phyloP scores from a whole-genome alignment of 345 rosid genomes.

The Ailanthus altissimus region DNA sequence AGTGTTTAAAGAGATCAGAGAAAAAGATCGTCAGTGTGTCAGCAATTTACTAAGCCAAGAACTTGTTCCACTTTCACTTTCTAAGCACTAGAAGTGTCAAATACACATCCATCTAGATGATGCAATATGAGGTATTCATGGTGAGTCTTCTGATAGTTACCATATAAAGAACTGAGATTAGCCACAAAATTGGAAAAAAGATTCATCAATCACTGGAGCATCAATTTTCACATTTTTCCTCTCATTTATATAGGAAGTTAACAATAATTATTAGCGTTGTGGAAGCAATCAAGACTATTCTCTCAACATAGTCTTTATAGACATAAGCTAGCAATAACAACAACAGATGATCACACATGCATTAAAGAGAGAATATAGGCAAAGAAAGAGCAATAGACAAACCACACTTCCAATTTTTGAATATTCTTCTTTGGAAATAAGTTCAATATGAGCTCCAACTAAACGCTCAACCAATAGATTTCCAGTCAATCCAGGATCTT shows the following conservation, averaged over 20 bases:
- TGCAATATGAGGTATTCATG: neutral
- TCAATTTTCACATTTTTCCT: neutral
- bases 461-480: conserved; percentile 86
- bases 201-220: neutral
- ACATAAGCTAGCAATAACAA: neutral
- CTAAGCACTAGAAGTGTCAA: neutral
- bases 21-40: neutral
- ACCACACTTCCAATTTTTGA: conserved; percentile 82
- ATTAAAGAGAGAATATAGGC: neutral
- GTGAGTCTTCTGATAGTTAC: neutral
- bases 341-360: neutral
- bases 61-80: neutral
- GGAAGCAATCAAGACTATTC: neutral
- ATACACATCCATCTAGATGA: neutral
- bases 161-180: neutral
- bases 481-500: conserved; percentile 88
- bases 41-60: neutral
- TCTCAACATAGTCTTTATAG: neutral
- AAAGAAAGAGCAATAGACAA: conserved; percentile 32
- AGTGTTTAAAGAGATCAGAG: neutral
- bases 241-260: neutral
- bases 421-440: conserved; percentile 90
- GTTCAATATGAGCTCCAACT: conserved; percentile 81
- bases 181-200: neutral
- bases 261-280: neutral